A percentile compares a stretch with the other conserved stretches of the same genome.
These are phyloP conservation scores for Cinchona pubescens DNA, from an alignment of 257 asterid genomes.

Conservation along the genomic window DNA sequence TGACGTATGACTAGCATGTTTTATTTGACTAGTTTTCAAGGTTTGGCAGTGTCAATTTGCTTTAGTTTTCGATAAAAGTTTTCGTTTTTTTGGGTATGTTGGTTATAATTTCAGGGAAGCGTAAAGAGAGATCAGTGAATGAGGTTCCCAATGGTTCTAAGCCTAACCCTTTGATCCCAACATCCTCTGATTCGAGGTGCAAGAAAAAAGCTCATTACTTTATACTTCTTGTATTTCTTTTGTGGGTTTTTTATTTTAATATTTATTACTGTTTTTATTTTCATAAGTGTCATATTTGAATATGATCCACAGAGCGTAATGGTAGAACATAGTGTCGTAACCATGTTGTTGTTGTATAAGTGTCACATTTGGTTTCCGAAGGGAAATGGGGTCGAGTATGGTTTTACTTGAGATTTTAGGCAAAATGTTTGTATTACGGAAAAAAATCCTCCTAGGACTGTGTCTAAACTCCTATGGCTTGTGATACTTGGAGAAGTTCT, in stretches of 20 bases:
- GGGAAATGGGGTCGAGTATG: not conserved
- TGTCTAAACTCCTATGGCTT: not conserved
- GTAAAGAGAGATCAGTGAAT: conserved; percentile 53
- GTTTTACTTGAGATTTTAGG: not conserved
- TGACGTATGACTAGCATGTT: not conserved
- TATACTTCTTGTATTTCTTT: not conserved
- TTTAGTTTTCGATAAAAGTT: not conserved
- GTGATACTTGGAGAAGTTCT: not conserved
- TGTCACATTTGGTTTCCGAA: not conserved
- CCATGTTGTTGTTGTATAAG: no score
- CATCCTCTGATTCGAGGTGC: conserved; percentile 76
- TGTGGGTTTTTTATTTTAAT: not conserved
- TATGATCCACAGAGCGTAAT: no score
- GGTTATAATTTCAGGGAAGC: conserved; percentile 53
- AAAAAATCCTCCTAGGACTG: not conserved
- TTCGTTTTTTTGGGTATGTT: not conserved
- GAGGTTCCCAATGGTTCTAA: conserved; percentile 46
- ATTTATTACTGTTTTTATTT: not conserved
- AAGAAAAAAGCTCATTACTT: not conserved
- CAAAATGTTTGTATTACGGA: not conserved
- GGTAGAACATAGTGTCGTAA: no score
- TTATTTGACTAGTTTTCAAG: not conserved
- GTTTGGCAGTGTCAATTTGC: not conserved
- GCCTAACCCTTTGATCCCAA: conserved; percentile 67
- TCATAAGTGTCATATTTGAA: not conserved